Evolutionary conservation across 768 basidiomycete genomes (phyloP).

Genomic region (Auricularia sp.): DNA sequence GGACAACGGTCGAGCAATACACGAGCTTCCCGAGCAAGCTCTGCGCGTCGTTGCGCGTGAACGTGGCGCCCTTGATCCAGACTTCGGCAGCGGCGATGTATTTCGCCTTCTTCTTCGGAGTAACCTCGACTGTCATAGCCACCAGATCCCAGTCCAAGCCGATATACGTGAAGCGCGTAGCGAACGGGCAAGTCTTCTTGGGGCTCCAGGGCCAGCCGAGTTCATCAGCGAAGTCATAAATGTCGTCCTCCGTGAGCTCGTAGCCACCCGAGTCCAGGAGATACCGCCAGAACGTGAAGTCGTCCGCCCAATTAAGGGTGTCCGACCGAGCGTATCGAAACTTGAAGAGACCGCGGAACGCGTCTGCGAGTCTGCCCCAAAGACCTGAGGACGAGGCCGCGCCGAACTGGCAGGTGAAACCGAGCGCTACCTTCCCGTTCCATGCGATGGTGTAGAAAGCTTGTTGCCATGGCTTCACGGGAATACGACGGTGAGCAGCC

Average conservation of each 20-base stretch:
- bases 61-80: not conserved
- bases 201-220: conserved; percentile 30
- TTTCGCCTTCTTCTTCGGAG: not conserved
- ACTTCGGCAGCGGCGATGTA: not conserved
- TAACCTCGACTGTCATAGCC: not conserved
- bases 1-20: not conserved
- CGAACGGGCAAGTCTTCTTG: conserved; percentile 22
- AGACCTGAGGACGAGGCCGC: conserved; percentile 20
- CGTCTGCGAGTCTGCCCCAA: conserved; percentile 25
- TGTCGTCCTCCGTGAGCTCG: not conserved
- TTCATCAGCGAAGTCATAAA: conserved; percentile 2
- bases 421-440: too few species aligned
- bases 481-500: conserved; percentile 20
- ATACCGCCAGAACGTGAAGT: conserved; percentile 22
- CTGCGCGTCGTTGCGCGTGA: not conserved
- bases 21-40: not conserved
- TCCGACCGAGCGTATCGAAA: conserved; percentile 7
- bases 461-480: conserved; percentile 22
- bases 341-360: conserved; percentile 21
- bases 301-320: conserved; percentile 30
- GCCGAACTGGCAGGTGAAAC: conserved; percentile 27
- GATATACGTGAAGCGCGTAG: conserved; percentile 6
- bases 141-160: not conserved
- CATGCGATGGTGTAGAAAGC: conserved; percentile 17
- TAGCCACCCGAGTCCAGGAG: not conserved